Conservation (phyloP, 768 basidiomycete genomes). For the Boletus pseudopeckii region DNA sequence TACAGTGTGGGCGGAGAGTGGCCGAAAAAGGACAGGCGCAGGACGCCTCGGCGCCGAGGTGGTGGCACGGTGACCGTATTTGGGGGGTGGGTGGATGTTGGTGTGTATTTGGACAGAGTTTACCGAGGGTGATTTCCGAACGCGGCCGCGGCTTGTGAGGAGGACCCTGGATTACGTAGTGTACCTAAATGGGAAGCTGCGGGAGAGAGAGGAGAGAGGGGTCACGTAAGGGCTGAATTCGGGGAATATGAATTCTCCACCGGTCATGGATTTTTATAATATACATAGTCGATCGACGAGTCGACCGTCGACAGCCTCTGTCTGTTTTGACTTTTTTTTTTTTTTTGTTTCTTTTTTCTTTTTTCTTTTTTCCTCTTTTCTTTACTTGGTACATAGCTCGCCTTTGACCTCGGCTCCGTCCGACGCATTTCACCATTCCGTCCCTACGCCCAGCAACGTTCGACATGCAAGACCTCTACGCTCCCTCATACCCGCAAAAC, state of each 20-base stretch:
- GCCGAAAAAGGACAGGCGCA: conserved; percentile 28
- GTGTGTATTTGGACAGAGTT: conserved; percentile 25
- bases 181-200: conserved; percentile 25
- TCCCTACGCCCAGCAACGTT: conserved; percentile 40
- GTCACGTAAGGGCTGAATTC: conserved; percentile 36
- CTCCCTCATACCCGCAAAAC: conserved; percentile 39
- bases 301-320: conserved; percentile 27
- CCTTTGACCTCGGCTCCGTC: conserved; percentile 16
- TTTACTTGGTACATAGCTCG: conserved; percentile 34
- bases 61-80: conserved; percentile 26
- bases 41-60: conserved; percentile 43
- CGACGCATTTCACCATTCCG: conserved; percentile 34
- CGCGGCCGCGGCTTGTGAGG: conserved; percentile 35
- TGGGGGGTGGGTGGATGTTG: conserved; percentile 18
- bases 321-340: conserved; percentile 26
- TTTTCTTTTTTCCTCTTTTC: conserved; percentile 19
- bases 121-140: conserved; percentile 40
- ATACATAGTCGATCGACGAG: conserved; percentile 35
- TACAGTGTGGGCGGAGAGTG: conserved; percentile 32
- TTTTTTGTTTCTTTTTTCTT: conserved; percentile 23
- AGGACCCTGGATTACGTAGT: conserved; percentile 35
- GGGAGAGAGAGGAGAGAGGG: conserved; percentile 25
- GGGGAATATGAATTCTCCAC: conserved; percentile 40
- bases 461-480: conserved; percentile 48
- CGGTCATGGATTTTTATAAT: conserved; percentile 36